Percentiles rank a stretch among this genome's conserved stretches.
Evolutionary conservation across 345 rosid genomes (phyloP).

Genomic region (Ceriops tagal): DNA sequence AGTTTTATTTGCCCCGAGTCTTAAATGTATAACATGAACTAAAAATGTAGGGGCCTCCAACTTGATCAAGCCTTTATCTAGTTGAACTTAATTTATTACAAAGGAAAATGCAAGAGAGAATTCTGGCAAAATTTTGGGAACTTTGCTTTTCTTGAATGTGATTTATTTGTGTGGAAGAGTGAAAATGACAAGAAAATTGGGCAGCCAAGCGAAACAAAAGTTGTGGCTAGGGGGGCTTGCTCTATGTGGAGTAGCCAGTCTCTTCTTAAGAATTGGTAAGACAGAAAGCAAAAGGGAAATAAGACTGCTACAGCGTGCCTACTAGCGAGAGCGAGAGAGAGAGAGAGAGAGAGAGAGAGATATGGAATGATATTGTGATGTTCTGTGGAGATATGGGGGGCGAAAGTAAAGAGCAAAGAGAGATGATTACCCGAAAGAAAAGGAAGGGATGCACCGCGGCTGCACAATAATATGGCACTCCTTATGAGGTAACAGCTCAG

Average conservation of each 20-base stretch:
- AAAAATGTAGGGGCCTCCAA: no score
- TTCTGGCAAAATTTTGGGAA: no score
- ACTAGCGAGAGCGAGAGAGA: conserved; percentile 14
- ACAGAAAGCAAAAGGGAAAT: conserved; percentile 14
- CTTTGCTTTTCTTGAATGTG: no score
- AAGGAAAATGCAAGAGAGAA: no score
- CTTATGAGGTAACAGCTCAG: conserved; percentile 35
- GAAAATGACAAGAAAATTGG: neutral
- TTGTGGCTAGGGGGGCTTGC: conserved; percentile 37
- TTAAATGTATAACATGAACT: no score
- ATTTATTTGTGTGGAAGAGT: no score
- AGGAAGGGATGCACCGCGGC: conserved; percentile 31
- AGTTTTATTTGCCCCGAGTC: no score
- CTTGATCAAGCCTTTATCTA: no score
- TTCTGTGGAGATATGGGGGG: conserved; percentile 42
- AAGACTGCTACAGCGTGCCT: conserved; percentile 14
- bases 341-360: conserved; percentile 24
- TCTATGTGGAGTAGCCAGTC: conserved; percentile 13
- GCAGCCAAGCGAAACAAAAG: conserved; percentile 7
- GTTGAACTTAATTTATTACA: no score
- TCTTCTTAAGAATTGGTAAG: conserved; percentile 36
- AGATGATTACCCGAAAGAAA: conserved; percentile 81
- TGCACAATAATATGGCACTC: neutral
- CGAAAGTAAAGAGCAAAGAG: conserved; percentile 32
- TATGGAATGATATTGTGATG: conserved; percentile 50